Conservation (phyloP, 2,329 filamentous ascomycete genomes). For the Aspergillus sp. region DNA sequence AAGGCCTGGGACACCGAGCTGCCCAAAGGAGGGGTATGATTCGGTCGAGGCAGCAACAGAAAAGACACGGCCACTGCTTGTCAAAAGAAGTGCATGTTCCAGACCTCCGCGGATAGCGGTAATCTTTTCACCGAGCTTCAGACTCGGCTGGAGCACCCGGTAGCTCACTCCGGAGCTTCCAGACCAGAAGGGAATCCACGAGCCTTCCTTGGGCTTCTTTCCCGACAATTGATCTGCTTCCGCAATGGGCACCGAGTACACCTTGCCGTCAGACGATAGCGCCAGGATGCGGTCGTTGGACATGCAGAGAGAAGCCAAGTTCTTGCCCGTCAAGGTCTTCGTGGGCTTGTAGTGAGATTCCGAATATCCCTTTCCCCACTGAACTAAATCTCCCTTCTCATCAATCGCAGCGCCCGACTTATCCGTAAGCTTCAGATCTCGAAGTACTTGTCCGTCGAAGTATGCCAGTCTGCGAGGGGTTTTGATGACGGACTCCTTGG, state of each 20-base stretch:
- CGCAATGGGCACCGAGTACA: slow-evolving; percentile 82
- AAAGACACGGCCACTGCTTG: slow-evolving; percentile 80
- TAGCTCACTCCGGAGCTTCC: slow-evolving; percentile 62
- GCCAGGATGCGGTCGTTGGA: slow-evolving; percentile 82
- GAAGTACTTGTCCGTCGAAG: slow-evolving; percentile 79
- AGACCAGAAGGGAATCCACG: slow-evolving; percentile 75
- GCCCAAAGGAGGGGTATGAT: slow-evolving; percentile 75
- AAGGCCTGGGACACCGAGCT: slow-evolving; percentile 81
- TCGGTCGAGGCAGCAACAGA: slow-evolving; percentile 78
- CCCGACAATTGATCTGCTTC: slow-evolving; percentile 67
- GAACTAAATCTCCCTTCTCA: slow-evolving; percentile 82
- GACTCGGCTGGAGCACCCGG: slow-evolving; percentile 65
- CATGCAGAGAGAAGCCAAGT: slow-evolving; percentile 71
- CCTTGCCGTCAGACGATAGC: slow-evolving; percentile 67
- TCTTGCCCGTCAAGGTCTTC: slow-evolving; percentile 74
- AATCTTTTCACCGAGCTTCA: slow-evolving; percentile 70
- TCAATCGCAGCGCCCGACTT: slow-evolving; percentile 82
- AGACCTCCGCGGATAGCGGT: slow-evolving; percentile 72
- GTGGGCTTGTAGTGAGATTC: slow-evolving; percentile 61
- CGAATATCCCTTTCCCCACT: slow-evolving; percentile 83
- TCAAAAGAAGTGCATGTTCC: slow-evolving; percentile 84
- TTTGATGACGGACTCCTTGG: slow-evolving; percentile 74
- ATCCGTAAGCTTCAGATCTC: slow-evolving; percentile 81
- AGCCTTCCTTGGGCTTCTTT: slow-evolving; percentile 60
- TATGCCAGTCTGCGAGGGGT: slow-evolving; percentile 72